Percentiles rank a stretch among this genome's conserved stretches.
Conservation (phyloP, 352 stramenopile genomes). For the Pythium rhizo-oryzae region DNA sequence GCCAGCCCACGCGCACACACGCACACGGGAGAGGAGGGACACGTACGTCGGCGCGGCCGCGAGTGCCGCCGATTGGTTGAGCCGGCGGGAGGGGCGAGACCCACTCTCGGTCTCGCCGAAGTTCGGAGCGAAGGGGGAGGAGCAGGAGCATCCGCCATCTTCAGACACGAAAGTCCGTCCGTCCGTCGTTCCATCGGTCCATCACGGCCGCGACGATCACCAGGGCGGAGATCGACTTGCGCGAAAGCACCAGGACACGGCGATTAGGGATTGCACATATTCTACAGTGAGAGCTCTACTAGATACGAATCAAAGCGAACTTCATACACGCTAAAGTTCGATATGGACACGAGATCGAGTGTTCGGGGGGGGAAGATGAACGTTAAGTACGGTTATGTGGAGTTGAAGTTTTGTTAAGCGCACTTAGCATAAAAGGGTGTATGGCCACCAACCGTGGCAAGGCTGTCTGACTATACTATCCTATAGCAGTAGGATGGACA, state of each 20-base stretch:
- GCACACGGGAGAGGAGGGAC: not conserved
- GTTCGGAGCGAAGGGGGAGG: too few species aligned
- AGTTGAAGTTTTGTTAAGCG: conserved; percentile 13
- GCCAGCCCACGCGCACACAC: not conserved
- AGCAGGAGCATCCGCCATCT: not conserved
- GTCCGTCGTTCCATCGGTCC: not conserved
- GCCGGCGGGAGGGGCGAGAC: not conserved
- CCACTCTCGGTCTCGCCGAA: not conserved
- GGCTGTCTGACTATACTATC: not conserved
- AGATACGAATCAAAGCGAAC: not conserved
- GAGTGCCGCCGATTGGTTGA: conserved; percentile 1
- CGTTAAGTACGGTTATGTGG: not conserved
- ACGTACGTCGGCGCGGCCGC: not conserved
- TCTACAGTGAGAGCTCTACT: not conserved
- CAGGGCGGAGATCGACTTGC: not conserved
- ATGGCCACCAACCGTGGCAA: not conserved
- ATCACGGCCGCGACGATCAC: not conserved
- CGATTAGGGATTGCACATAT: not conserved
- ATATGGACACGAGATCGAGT: too few species aligned
- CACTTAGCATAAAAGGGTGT: conserved; percentile 5
- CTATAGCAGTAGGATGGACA: not conserved
- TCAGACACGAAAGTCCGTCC: not conserved
- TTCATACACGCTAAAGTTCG: not conserved
- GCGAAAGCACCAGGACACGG: not conserved
- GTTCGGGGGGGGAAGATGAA: too few species aligned